Base-by-base conservation (phyloP, 1,139 yeast species). In the Scheffersomyces segobiensis region DNA sequence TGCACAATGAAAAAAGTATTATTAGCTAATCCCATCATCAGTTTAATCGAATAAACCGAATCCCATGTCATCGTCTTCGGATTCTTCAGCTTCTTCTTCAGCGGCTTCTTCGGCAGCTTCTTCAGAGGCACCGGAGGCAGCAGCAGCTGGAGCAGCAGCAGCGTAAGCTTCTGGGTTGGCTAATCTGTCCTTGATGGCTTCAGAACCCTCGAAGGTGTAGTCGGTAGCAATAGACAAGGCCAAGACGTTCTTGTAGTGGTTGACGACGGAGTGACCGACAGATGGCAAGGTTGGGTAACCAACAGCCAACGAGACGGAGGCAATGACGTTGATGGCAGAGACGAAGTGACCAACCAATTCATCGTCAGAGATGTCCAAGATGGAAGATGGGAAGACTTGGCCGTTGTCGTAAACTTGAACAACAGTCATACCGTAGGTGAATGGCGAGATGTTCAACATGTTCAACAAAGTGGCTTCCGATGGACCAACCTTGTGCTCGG, bases 211-310 rank as follows among this genome's bases (percentile, higher is more conserved):
- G 85, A 89, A 95, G 77, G 97, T 91, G 92, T 93, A 95, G 81
- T 95, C 98, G 78, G 98, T 89, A 78, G 98, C 99, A 84, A 95
- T 85, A 70, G 99, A 96, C 76, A 96, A 87, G 77, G 98, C 98
- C 83, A 96, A 87, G 78, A 96, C 87, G 86, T 95, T 90, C 96
- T 96, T 95, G 96, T 96, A 95, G 88, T 91, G 88, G 97, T 96
- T 95, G 87, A 95, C 89, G 82, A 95, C 87, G 74, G 96, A 88
- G 97, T 95, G 99, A 80, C 97, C 95, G 79, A 95, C 99, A 75
- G 99, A 92, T 83, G 98, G 98, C 79, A 95, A 85, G 79, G 99
- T 95, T 88, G 99, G 99, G 97, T 95, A 93, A 81, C 93, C 95
- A 77, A 91, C 85, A 81, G 98, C 99, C 84, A 95, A 87, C 68